Percentiles rank a stretch among this genome's conserved stretches.
Evolutionary conservation across 164 flowering plant species (phyloP).

Genomic region (Litsea cubeba): DNA sequence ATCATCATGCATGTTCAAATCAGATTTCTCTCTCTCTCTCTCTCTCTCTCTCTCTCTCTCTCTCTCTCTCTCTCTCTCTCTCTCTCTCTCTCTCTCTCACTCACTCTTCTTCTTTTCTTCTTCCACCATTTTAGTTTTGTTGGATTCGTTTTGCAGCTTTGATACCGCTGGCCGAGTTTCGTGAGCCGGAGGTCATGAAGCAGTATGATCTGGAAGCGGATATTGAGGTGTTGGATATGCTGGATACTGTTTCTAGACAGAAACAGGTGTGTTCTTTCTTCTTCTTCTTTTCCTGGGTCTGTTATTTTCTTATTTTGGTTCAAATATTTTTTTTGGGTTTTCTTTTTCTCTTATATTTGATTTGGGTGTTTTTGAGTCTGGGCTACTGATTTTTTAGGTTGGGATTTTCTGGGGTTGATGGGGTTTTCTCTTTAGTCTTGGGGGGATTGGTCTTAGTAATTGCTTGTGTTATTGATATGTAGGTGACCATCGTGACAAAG

Average conservation of each 20-base stretch:
- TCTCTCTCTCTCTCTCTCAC: not conserved
- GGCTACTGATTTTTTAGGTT: too few relatives aligned
- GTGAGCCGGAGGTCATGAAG: slow-evolving; percentile 40
- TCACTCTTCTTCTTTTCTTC: not conserved
- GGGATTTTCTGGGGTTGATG: not conserved
- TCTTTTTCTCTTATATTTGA: not conserved
- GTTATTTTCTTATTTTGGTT: not conserved
- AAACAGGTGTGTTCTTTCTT: slow-evolving; percentile 33
- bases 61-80: not conserved
- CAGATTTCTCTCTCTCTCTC: too few relatives aligned
- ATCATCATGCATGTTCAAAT: slow-evolving; percentile 12
- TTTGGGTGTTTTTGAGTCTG: not conserved
- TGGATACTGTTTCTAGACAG: slow-evolving; percentile 45
- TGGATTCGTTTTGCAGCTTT: slow-evolving; percentile 35
- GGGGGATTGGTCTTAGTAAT: too few relatives aligned
- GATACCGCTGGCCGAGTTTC: slow-evolving; percentile 57
- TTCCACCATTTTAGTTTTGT: not conserved
- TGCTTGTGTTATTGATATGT: not conserved
- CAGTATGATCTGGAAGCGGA: slow-evolving; percentile 43
- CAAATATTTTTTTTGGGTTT: not conserved
- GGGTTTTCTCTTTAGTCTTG: not conserved
- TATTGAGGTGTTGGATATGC: slow-evolving; percentile 48
- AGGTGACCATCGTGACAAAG: slow-evolving; percentile 52
- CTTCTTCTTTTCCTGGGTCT: not conserved
- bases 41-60: too few relatives aligned